These are phyloP conservation scores for Capniomyces stellatus DNA, from an alignment of 371 early-diverging fungal species.

Conservation along the genomic window DNA sequence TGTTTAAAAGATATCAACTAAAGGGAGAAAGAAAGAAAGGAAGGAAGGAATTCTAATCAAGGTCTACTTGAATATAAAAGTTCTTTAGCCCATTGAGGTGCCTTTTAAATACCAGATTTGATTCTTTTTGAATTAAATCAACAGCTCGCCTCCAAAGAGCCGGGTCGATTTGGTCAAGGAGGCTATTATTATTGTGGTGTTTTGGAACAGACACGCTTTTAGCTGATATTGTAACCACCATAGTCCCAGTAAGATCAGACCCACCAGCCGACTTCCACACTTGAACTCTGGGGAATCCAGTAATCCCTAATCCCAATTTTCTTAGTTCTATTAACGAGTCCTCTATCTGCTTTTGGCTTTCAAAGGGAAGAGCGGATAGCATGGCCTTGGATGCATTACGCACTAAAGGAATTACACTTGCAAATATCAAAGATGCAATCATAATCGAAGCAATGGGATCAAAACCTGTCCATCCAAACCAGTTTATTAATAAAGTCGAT, in stretches of 20 bases:
- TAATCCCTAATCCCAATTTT: not conserved
- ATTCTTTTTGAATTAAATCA: too few species aligned
- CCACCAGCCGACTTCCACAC: not conserved
- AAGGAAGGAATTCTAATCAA: not conserved
- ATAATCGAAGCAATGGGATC: slow-evolving; percentile 90
- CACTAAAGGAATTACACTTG: slow-evolving; percentile 71
- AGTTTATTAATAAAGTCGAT: slow-evolving; percentile 71
- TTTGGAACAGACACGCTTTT: too few species aligned
- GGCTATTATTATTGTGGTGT: too few species aligned
- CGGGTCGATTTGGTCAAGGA: too few species aligned
- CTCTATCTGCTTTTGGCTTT: not conserved
- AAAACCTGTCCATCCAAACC: slow-evolving; percentile 84
- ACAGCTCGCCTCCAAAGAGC: too few species aligned
- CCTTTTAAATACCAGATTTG: not conserved
- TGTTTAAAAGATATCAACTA: too few species aligned
- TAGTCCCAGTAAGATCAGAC: not conserved
- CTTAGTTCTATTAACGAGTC: not conserved
- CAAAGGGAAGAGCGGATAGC: not conserved
- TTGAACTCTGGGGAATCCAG: not conserved
- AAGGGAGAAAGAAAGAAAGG: not conserved
- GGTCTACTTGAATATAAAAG: not conserved
- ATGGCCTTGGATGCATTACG: slow-evolving; percentile 15
- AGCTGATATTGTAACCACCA: not conserved
- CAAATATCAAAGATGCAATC: slow-evolving; percentile 71
- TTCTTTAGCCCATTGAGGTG: not conserved